Base-by-base conservation (phyloP, 2,329 filamentous ascomycete genomes). In the Penicillium verrucosum region DNA sequence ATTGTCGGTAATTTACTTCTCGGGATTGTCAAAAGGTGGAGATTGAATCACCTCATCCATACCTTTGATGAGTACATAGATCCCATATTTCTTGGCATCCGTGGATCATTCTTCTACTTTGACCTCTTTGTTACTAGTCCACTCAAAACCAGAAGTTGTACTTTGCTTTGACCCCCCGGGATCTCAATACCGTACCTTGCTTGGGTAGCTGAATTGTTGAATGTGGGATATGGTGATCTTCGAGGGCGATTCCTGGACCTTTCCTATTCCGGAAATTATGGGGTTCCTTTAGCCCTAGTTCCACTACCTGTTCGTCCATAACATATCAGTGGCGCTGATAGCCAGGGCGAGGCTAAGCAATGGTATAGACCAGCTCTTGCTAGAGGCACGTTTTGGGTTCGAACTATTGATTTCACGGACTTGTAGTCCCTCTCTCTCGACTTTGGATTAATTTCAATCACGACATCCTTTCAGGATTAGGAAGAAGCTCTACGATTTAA, bases 31-130 rank as follows among this genome's bases (percentile, higher is more conserved):
- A n/a, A 27, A 23, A 42, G 9, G 47, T 18, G 37, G 25, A 38
- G 12, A 27, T 43, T 43, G 32, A 16, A 63, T 63, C 58, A 61
- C 62, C 54, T 62, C 60, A 62, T 59, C 47, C 23, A 21, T 38
- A 41, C 12, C 30, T 23, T 36, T 32, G 38, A 44, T 60, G 38
- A 60, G 21, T 56, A 49, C 34, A 38, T 49, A 48, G 55, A 52
- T 46, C 46, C 29, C 30, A 32, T 38, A 47, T 54, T 32, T 41
- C 58, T 60, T 60, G 60, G 60, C 60, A 42, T 16, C 14, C 34
- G 42, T 34, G 8, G 54, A 58, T 60, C 51, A 40, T 53, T 47
- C 32, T 52, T 51, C 12, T 37, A 43, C 25, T 47, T 14, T 32
- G n/a, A 52, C n/a, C 16, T 38, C 51, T 53, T 18, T 27, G 12